These are phyloP conservation scores for Allium cepa DNA, from an alignment of 106 monocot species.

Conservation along the genomic window DNA sequence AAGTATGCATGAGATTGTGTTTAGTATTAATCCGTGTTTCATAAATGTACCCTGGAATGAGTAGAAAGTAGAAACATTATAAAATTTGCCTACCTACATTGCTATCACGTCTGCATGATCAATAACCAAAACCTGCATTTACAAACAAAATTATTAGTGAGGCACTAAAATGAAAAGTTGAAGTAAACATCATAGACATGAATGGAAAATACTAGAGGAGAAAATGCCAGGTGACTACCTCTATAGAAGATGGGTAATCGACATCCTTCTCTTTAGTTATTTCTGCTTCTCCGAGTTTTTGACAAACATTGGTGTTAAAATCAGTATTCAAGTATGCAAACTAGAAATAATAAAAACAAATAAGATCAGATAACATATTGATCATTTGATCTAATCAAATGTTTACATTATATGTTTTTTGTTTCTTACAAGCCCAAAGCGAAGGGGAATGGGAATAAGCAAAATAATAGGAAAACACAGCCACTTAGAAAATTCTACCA, in stretches of 20 bases:
- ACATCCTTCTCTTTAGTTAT: constrained; percentile 83
- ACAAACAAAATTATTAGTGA: not conserved
- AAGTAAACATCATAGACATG: too few species aligned
- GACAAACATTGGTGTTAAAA: constrained; percentile 9
- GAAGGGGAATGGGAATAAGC: too few species aligned
- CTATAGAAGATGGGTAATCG: constrained; percentile 95
- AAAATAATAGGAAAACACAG: too few species aligned
- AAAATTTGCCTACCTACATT: constrained; percentile 56
- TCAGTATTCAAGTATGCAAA: not conserved
- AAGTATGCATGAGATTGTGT: not conserved
- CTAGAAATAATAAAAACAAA: not conserved
- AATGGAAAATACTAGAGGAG: too few species aligned
- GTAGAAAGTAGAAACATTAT: too few species aligned
- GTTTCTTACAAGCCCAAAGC: too few species aligned
- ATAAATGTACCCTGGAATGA: too few species aligned
- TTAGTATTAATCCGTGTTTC: too few species aligned
- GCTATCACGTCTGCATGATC: constrained; percentile 95
- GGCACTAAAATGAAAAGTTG: too few species aligned
- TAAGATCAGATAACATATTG: not conserved
- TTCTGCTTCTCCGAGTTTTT: constrained; percentile 83
- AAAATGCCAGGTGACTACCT: constrained; percentile 34
- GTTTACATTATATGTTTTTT: too few species aligned
- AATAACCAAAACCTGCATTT: constrained; percentile 65
- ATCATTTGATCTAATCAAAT: too few species aligned
- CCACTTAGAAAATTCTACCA: too few species aligned